phyloP scores from a whole-genome alignment of 805 yeast genomes.

The Candida corydali region DNA sequence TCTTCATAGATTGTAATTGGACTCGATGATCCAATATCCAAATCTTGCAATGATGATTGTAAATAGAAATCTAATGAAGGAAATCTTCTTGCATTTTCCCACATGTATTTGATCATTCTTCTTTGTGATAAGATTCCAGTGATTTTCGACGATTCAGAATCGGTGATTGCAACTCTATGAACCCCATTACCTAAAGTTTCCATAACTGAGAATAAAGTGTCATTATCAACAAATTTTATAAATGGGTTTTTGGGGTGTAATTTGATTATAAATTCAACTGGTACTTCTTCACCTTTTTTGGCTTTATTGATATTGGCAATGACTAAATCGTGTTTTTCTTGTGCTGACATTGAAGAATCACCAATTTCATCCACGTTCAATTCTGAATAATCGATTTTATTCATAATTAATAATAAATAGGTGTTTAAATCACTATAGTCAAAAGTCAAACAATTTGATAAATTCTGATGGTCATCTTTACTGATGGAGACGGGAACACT shows the following conservation, averaged over 20 bases:
- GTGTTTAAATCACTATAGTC: conserved; percentile 91
- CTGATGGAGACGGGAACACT: conserved; percentile 67
- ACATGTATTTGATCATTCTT: conserved; percentile 73
- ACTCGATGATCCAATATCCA: conserved; percentile 65
- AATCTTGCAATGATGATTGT: conserved; percentile 62
- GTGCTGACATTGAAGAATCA: conserved; percentile 20
- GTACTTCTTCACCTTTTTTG: conserved; percentile 83
- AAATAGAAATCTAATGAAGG: conserved; percentile 74
- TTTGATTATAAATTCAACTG: conserved; percentile 82
- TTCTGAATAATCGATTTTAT: conserved; percentile 48
- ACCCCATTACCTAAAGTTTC: conserved; percentile 93
- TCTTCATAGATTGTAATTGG: conserved; percentile 87
- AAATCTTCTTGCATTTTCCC: conserved; percentile 91
- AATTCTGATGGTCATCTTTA: conserved; percentile 47
- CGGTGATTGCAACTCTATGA: conserved; percentile 83
- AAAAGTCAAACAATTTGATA: conserved; percentile 70
- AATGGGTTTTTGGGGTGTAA: conserved; percentile 88
- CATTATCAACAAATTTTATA: conserved; percentile 66
- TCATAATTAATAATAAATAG: conserved; percentile 77
- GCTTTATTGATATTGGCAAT: conserved; percentile 53
- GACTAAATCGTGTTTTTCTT: conserved; percentile 36
- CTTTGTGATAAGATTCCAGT: conserved; percentile 90
- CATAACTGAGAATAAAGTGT: conserved; percentile 67
- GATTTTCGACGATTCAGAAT: conserved; percentile 49
- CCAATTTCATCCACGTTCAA: conserved; percentile 27